A percentile compares a stretch with the other conserved stretches of the same genome.
These are phyloP conservation scores for Pichia eremophila DNA, from an alignment of 805 yeast genomes.

Conservation along the genomic window DNA sequence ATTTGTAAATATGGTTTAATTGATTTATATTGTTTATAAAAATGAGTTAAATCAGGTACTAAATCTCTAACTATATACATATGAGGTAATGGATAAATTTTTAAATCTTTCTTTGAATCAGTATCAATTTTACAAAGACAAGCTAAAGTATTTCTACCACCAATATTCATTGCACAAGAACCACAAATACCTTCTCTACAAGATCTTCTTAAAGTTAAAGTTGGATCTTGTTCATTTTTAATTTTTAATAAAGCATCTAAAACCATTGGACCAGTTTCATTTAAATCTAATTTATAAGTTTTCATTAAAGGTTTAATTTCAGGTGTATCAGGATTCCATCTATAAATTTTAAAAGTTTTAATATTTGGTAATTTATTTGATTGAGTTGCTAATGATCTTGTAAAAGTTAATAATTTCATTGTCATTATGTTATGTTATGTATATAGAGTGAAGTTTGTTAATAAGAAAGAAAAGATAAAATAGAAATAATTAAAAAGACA, in stretches of 20 bases:
- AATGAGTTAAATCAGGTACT: conserved; percentile 95
- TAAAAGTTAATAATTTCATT: background rate
- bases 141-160: conserved; percentile 94
- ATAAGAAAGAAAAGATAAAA: too few relatives aligned
- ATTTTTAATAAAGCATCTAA: conserved; percentile 90
- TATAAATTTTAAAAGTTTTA: conserved; percentile 85
- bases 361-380: conserved; percentile 51
- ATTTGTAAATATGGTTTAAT: conserved; percentile 96
- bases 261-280: conserved; percentile 95
- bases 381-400: conserved; percentile 38
- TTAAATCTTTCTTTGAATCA: conserved; percentile 61
- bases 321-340: conserved; percentile 98
- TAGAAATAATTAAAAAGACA: too few relatives aligned
- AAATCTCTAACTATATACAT: conserved; percentile 96
- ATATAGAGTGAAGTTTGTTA: too few relatives aligned
- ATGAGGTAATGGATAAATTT: conserved; percentile 95
- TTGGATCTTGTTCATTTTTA: conserved; percentile 93
- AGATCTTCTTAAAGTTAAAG: conserved; percentile 93
- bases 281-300: conserved; percentile 75
- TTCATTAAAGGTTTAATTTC: conserved; percentile 83
- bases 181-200: conserved; percentile 99
- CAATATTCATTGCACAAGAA: conserved; percentile 99
- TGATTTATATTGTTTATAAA: conserved; percentile 96
- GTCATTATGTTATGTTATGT: too few relatives aligned
- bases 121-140: conserved; percentile 91